These are phyloP conservation scores for Phytopythium mirpurense DNA, from an alignment of 352 stramenopile genomes.

Conservation along the genomic window DNA sequence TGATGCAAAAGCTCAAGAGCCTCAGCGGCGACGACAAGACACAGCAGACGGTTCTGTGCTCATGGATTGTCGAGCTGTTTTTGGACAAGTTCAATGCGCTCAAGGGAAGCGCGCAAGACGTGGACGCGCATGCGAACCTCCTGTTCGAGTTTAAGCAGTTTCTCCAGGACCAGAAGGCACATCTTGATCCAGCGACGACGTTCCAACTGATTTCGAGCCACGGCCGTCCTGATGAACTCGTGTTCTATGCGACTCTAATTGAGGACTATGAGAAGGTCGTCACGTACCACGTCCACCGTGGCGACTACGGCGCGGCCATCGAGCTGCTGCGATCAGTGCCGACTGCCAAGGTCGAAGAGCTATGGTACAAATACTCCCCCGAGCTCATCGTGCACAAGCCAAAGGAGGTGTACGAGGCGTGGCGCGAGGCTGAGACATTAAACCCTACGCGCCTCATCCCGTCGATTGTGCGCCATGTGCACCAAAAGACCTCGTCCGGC, in stretches of 20 bases:
- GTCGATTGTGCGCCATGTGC: conserved; percentile 88
- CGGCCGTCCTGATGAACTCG: conserved; percentile 88
- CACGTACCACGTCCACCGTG: conserved; percentile 88
- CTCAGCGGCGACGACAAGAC: conserved; percentile 84
- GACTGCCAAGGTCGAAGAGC: conserved; percentile 88
- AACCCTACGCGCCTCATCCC: conserved; percentile 91
- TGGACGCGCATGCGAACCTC: conserved; percentile 80
- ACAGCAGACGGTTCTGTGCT: conserved; percentile 90
- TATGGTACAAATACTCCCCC: conserved; percentile 94
- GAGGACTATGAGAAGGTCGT: conserved; percentile 94
- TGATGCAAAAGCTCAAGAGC: conserved; percentile 86
- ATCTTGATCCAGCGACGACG: conserved; percentile 86
- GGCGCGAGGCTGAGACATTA: conserved; percentile 86
- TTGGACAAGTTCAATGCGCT: conserved; percentile 89
- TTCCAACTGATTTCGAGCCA: conserved; percentile 91
- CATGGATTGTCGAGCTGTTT: conserved; percentile 93
- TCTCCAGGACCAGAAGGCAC: conserved; percentile 82
- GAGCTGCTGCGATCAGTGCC: conserved; percentile 84
- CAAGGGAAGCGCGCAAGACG: conserved; percentile 75
- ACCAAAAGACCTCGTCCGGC: conserved; percentile 44
- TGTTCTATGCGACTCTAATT: conserved; percentile 91
- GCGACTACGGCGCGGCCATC: conserved; percentile 87
- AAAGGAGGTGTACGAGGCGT: conserved; percentile 89
- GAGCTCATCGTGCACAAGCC: conserved; percentile 91
- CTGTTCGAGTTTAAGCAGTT: conserved; percentile 92